phyloP scores from a whole-genome alignment of 148 eudicot genomes.

The Silene latifolia region DNA sequence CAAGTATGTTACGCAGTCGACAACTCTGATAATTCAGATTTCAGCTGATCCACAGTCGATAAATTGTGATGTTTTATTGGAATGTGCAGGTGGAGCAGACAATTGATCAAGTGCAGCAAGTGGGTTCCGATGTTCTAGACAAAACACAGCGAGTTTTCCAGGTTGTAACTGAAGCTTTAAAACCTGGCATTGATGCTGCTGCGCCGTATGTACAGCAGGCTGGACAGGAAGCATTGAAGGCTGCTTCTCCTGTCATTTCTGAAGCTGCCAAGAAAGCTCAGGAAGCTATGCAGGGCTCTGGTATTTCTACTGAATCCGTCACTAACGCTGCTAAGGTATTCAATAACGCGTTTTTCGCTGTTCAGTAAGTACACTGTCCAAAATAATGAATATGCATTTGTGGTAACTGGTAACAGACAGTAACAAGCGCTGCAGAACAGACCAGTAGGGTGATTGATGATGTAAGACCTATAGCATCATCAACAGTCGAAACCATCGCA shows the following conservation, averaged over 20 bases:
- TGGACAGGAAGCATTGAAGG: slow-evolving; percentile 61
- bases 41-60: too few species aligned
- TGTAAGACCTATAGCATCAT: slow-evolving; percentile 75
- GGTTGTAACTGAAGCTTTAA: slow-evolving; percentile 44
- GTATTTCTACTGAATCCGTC: slow-evolving; percentile 63
- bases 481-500: slow-evolving; percentile 70
- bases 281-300: slow-evolving; percentile 79
- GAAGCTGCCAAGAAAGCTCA: slow-evolving; percentile 86
- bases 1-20: slow-evolving; percentile 39
- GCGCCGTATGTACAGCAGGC: slow-evolving; percentile 73
- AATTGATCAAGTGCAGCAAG: slow-evolving; percentile 70
- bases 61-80: slow-evolving; percentile 3
- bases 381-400: slow-evolving; percentile 8
- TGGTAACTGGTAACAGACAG: slow-evolving; percentile 54
- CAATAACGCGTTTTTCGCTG: too few species aligned
- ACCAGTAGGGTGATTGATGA: slow-evolving; percentile 65
- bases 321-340: slow-evolving; percentile 75
- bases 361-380: too few species aligned
- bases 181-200: slow-evolving; percentile 81
- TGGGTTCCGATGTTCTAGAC: slow-evolving; percentile 53
- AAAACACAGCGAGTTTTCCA: slow-evolving; percentile 49
- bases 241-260: slow-evolving; percentile 67
- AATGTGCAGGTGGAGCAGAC: slow-evolving; percentile 68
- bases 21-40: neutral
- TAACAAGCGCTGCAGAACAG: slow-evolving; percentile 75